Evolutionary conservation across 805 yeast species (phyloP).

Genomic region (Myxozyma neotropica): DNA sequence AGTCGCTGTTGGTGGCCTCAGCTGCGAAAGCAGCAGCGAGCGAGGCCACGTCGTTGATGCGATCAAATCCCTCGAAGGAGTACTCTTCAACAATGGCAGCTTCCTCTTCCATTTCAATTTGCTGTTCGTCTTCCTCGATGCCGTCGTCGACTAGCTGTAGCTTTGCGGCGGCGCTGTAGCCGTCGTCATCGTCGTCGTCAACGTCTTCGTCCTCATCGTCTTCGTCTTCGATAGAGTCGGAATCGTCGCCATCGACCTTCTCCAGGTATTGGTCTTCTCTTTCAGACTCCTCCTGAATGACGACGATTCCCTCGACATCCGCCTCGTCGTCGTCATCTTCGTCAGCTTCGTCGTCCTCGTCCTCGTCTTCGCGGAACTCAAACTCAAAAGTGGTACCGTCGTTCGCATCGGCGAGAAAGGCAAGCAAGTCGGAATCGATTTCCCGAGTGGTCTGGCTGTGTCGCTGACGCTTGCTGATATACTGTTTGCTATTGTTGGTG

Average conservation of each 20-base stretch:
- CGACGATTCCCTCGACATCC: conserved; percentile 29
- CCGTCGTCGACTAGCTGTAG: conserved; percentile 40
- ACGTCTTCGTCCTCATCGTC: conserved; percentile 27
- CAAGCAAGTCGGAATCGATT: conserved; percentile 26
- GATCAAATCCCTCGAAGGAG: conserved; percentile 21
- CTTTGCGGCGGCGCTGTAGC: conserved; percentile 50
- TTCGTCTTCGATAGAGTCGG: conserved; percentile 46
- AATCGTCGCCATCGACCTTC: conserved; percentile 47
- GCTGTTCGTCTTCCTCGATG: conserved; percentile 43
- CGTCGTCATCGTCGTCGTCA: conserved; percentile 49
- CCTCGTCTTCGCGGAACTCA: conserved; percentile 30
- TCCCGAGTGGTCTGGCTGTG: conserved; percentile 6
- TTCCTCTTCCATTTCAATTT: conserved; percentile 43
- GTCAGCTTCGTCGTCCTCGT: conserved; percentile 17
- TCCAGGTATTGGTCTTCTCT: conserved; percentile 48
- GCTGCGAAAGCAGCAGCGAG: conserved; percentile 14
- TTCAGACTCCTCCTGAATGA: conserved; percentile 39
- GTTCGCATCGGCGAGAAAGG: conserved; percentile 29
- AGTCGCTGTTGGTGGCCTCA: conserved; percentile 11
- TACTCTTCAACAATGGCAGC: conserved; percentile 36
- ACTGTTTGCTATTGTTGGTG: conserved; percentile 6
- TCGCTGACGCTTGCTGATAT: conserved; percentile 4
- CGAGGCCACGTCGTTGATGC: neutral
- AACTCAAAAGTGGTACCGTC: conserved; percentile 18
- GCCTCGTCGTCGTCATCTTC: conserved; percentile 24